These are phyloP conservation scores for Leccinum uliginosum DNA, from an alignment of 768 basidiomycete species.

Conservation along the genomic window DNA sequence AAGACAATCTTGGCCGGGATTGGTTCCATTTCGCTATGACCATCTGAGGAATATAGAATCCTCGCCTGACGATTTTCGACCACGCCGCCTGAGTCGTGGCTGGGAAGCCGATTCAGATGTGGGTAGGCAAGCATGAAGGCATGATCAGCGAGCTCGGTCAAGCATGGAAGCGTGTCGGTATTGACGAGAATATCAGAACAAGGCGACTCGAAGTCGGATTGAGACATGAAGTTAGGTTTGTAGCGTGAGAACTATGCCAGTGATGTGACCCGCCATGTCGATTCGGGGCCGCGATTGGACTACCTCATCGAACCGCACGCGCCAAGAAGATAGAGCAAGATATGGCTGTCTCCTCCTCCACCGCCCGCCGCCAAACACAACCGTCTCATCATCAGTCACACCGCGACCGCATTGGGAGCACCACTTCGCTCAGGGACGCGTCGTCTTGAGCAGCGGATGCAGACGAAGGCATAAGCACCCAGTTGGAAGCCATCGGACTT, in stretches of 20 bases:
- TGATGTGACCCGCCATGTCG: too few relatives aligned
- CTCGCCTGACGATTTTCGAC: slow-evolving; percentile 12
- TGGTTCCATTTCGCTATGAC: slow-evolving; percentile 1
- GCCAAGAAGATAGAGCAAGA: slow-evolving; percentile 70
- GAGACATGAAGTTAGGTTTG: too few relatives aligned
- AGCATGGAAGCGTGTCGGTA: too few relatives aligned
- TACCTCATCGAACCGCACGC: slow-evolving; percentile 77
- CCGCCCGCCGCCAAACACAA: slow-evolving; percentile 37
- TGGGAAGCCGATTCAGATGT: too few relatives aligned
- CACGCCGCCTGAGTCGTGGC: too few relatives aligned
- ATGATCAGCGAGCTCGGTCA: too few relatives aligned
- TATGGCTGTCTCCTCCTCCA: slow-evolving; percentile 53
- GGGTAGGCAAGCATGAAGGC: too few relatives aligned
- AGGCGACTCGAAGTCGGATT: too few relatives aligned
- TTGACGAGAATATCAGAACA: too few relatives aligned
- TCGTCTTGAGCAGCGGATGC: slow-evolving; percentile 29
- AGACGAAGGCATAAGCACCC: slow-evolving; percentile 61
- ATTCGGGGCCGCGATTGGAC: slow-evolving; percentile 73
- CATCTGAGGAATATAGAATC: slow-evolving; percentile 14
- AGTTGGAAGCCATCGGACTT: slow-evolving; percentile 79
- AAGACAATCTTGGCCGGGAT: slow-evolving; percentile 10
- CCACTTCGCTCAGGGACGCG: slow-evolving; percentile 6
- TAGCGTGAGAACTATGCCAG: too few relatives aligned
- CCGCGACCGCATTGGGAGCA: slow-evolving; percentile 36
- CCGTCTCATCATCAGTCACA: slow-evolving; percentile 6